phyloP scores from a whole-genome alignment of 2,329 filamentous ascomycete genomes.

The Phyllosticta citribraziliensis region DNA sequence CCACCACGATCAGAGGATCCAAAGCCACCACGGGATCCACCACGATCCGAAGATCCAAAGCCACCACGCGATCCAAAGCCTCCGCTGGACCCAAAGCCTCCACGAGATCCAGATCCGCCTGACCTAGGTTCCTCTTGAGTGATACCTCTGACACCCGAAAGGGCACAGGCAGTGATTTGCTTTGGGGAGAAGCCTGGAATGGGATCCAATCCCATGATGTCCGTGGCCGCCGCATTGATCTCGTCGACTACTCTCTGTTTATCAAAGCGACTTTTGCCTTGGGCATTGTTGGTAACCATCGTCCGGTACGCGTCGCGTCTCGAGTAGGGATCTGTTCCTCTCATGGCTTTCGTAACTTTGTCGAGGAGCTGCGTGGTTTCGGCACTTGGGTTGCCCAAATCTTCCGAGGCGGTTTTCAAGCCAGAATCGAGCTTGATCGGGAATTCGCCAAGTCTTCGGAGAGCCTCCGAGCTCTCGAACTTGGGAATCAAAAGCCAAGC shows the following conservation, averaged over 20 bases:
- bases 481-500: slow-evolving; percentile 57
- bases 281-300: background rate
- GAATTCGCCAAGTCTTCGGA: slow-evolving; percentile 46
- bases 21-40: background rate
- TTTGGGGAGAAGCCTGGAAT: background rate
- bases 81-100: background rate
- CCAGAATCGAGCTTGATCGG: slow-evolving; percentile 43
- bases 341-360: slow-evolving; percentile 12
- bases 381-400: slow-evolving; percentile 14
- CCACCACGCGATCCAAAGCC: background rate
- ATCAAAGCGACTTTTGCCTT: background rate
- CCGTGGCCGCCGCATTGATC: background rate
- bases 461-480: slow-evolving; percentile 41
- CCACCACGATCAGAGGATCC: background rate
- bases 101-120: background rate
- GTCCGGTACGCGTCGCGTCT: background rate
- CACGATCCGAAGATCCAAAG: slow-evolving; percentile 6
- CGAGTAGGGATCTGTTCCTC: background rate
- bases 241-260: background rate
- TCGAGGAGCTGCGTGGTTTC: slow-evolving; percentile 28
- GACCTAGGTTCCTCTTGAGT: background rate
- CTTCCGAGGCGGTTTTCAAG: slow-evolving; percentile 41
- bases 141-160: background rate
- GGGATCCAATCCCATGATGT: background rate
- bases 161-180: background rate